Evolutionary conservation across 2,329 filamentous ascomycete genomes (phyloP), one percentile per base, ranked within the genome.

Genomic region (Penicillium sp.): DNA sequence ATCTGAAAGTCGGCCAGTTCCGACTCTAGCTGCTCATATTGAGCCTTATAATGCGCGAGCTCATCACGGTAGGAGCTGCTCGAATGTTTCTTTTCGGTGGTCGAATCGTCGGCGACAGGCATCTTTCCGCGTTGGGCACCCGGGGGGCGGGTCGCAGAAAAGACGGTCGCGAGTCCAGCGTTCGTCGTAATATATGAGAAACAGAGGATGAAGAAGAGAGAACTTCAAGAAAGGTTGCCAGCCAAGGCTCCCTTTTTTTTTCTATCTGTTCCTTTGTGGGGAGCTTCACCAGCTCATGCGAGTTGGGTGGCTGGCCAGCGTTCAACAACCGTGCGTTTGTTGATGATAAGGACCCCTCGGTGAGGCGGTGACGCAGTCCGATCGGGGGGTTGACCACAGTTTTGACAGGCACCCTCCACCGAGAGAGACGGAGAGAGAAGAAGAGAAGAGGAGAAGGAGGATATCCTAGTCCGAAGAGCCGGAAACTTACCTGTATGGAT

Each of bases 1-100:
- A 91, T 83, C 70, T 96, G 91, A 73, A 99, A 99, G 68, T 99
- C 94, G 59, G 90, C 85, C 57, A 99, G 85, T 75, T 99, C 94
- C 49, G 87, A 81, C 76, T 97, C 94, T 33, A 99, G 83, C 71
- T 91, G 87, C 76, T 95, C 92, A 78, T 97, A 97, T 74, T 97
- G 93, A 50, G 86, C 78, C 80, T 99, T 99, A 84, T 97, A 99
- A 84, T 94, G 97, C 54, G 88, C 83, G 48, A 99, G 81, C 58
- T 92, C 89, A 69, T 94, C 90, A 69, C 92, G 87, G 40, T 74
- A 63, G 9, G 75, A 74, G 31, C 71, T 70, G 44, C 71, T 70
- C 21, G 71, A 68, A 48, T 70, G 73, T 53, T 71, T 71, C 54
- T 71, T 71, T 48, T 75, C 75, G 44, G 74, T 71, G 48, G 71